A percentile compares a stretch with the other conserved stretches of the same genome.
Evolutionary conservation across 331 rosid genomes (phyloP).

Genomic region (Saraca asoca): DNA sequence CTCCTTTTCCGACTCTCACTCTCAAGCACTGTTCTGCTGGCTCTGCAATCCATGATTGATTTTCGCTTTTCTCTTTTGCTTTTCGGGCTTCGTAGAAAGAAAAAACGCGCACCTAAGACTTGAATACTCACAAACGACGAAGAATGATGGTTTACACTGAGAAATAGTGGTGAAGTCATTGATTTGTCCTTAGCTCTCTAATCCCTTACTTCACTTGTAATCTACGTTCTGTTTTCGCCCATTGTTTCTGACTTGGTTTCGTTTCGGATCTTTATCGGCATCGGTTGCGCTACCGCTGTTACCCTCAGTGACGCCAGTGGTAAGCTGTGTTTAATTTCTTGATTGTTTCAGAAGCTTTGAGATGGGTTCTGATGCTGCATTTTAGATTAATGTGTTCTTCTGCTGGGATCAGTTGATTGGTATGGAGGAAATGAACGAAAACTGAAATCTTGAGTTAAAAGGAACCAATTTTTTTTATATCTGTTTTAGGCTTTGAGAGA

Average conservation of each 20-base stretch:
- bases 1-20: not conserved
- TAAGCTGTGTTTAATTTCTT: not conserved
- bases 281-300: constrained; percentile 28
- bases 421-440: constrained; percentile 3
- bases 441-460: constrained; percentile 16
- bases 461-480: not conserved
- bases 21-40: constrained; percentile 18
- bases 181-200: not conserved
- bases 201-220: constrained; percentile 76
- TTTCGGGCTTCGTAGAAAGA: not conserved
- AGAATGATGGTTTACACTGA: constrained; percentile 5
- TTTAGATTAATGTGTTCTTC: not conserved
- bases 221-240: constrained; percentile 45
- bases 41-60: not conserved
- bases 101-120: too few relatives aligned
- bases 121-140: not conserved
- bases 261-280: constrained; percentile 61
- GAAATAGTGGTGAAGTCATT: constrained; percentile 11
- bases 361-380: not conserved
- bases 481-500: constrained; percentile 2
- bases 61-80: constrained; percentile 4
- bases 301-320: not conserved
- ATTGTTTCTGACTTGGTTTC: constrained; percentile 9
- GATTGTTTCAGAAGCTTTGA: constrained; percentile 8
- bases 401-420: constrained; percentile 23